Base-by-base conservation (phyloP, 148 eudicot genomes). In the Dysphania ambrosioides region DNA sequence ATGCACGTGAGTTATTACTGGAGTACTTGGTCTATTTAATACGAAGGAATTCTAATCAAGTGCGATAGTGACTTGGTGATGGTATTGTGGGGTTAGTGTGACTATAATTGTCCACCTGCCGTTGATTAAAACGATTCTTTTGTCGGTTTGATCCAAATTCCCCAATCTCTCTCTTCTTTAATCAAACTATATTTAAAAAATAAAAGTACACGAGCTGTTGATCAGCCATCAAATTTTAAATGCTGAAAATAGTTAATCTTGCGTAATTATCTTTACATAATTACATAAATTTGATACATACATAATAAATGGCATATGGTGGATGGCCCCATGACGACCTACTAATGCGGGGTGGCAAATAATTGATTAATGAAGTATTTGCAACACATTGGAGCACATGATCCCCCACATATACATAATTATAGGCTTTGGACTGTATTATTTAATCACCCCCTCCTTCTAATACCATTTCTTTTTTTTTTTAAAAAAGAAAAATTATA, bases 121-220 rank as follows among this genome's bases (percentile, higher is more conserved):
- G 56, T 64, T 12, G 24, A 61, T 77, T 60, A 18, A 0, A 23
- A 31, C 16, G 64, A 26, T 65, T 72, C 7, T 53, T 66, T 35
- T 78, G 81, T 78, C 73, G 73, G 77, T 26, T 66, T 72, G 73
- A 78, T 72, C 68, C 49, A 32, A 34, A 8, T n/a, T n/a, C 26
- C 42, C 64, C n/a, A n/a, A n/a, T 42, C 75, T 72, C 23, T 59
- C 63, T 56, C 7, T 24, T 10, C 3, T 47, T 2, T 13, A 36
- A 13, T 47, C 16, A 15, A 47, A 47, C 16, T 13, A 4, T 13
- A 2, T 47, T 47, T 2, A 47, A 47, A 47, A 13, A 16, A 1
- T 2, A 47, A 47, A 72, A 58, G 60, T 47, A 32, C 70, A 64
- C 77, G 60, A 63, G 60, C 44, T 27, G 32, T 47, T 74, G 59